A percentile compares a stretch with the other conserved stretches of the same genome.
phyloP scores from a whole-genome alignment of 768 basidiomycete species.

The Agaricus bisporus region DNA sequence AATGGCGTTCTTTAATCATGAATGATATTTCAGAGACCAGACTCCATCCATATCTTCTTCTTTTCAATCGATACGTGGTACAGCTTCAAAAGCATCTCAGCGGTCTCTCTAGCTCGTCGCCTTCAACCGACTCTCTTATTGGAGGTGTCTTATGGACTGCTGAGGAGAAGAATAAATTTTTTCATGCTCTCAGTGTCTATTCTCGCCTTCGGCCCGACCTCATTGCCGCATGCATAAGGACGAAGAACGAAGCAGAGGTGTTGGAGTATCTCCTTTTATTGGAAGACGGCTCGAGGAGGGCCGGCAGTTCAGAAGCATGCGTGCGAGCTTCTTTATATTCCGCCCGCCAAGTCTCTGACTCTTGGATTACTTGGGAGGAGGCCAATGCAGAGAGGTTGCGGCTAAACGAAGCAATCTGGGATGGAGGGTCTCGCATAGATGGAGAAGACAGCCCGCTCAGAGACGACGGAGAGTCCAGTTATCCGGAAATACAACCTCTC shows the following conservation, averaged over 20 bases:
- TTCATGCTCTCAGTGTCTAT: conserved; percentile 58
- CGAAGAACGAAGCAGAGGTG: conserved; percentile 64
- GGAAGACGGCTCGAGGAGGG: conserved; percentile 23
- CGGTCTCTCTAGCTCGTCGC: neutral
- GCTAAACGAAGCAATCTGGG: conserved; percentile 23
- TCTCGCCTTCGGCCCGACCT: conserved; percentile 76
- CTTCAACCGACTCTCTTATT: neutral
- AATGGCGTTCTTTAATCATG: too few species aligned
- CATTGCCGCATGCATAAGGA: conserved; percentile 59
- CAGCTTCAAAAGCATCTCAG: neutral
- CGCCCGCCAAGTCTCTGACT: conserved; percentile 57
- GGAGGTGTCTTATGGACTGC: conserved; percentile 50
- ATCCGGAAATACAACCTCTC: neutral
- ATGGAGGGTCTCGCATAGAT: neutral
- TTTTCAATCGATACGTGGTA: neutral
- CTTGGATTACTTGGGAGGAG: conserved; percentile 47
- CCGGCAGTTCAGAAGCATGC: conserved; percentile 29
- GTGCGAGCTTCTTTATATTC: conserved; percentile 58
- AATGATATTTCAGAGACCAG: neutral
- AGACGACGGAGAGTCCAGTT: neutral
- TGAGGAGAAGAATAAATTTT: conserved; percentile 66
- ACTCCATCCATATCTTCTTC: conserved; percentile 1
- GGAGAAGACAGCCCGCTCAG: neutral
- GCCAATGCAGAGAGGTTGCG: conserved; percentile 25
- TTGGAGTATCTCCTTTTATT: conserved; percentile 58